Conservation (phyloP, 345 rosid genomes). For the Eucalyptus pauciflora region DNA sequence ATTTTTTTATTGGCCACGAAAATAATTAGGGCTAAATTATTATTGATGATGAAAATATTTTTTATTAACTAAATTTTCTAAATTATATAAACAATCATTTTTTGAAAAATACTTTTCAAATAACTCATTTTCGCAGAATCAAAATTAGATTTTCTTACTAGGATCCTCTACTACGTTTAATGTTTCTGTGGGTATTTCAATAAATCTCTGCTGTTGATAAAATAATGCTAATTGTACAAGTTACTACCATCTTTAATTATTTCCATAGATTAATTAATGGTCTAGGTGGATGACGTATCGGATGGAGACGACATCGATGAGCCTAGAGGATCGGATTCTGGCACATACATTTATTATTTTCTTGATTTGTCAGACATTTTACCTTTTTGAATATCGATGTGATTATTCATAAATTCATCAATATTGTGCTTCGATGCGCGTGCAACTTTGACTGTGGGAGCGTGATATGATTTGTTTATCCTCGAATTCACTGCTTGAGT, state of each 20-base stretch:
- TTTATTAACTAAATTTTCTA: too few relatives aligned
- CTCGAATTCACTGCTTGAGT: not conserved
- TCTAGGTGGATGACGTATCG: not conserved
- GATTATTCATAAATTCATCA: not conserved
- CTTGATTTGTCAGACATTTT: not conserved
- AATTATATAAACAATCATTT: too few relatives aligned
- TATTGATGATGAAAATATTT: too few relatives aligned
- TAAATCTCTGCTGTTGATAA: not conserved
- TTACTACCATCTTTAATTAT: not conserved
- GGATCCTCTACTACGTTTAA: not conserved
- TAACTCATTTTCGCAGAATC: too few relatives aligned
- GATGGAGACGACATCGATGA: not conserved
- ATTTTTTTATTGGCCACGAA: too few relatives aligned
- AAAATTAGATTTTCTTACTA: not conserved
- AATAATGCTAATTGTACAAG: not conserved
- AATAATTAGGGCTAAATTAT: too few relatives aligned
- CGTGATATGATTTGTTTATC: not conserved
- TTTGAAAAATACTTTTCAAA: too few relatives aligned
- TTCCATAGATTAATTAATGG: not conserved
- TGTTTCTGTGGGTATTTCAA: not conserved
- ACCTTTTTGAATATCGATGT: not conserved
- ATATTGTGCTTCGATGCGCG: not conserved
- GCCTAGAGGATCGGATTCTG: not conserved
- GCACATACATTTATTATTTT: not conserved
- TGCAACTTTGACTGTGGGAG: not conserved